Evolutionary conservation across 148 eudicot genomes (phyloP), one percentile per base, ranked within the genome.

Genomic region (Salicornia ramosissima): DNA sequence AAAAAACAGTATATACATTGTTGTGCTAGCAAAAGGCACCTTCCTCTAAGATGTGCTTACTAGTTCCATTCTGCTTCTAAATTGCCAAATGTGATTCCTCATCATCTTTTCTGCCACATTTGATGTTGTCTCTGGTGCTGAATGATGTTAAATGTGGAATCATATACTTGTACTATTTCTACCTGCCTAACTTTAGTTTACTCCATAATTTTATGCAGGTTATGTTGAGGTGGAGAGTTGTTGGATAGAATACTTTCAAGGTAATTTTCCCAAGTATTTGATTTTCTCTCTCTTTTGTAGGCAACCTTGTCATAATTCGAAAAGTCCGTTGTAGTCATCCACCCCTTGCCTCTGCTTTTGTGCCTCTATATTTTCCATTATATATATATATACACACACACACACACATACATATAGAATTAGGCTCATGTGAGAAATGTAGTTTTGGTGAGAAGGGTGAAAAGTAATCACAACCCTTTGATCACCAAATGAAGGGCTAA

Each of bases 181-280:
- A 55, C n/a, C 22, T 56, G 28, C 39, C 64, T 18, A 65, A 34
- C 2, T 47, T 78, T 28, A 42, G 9, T 25, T 60, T 46, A 5
- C 43, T 49, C 21, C 69, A 53, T n/a, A n/a, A n/a, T 46, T 34
- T 67, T 60, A 67, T 65, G n/a, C 75, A 94, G 99, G 87, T 83
- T 94, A 83, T 94, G 99, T 79, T 88, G 87, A 89, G 99, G 99
- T 67, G 99, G 99, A 55, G 97, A 94, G 80, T 86, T 94, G 70
- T 64, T 94, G 66, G 99, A 94, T 77, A 87, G 88, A 77, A 94
- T 94, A 72, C 85, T 94, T 56, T 86, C 97, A 64, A 90, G 97
- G 99, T 94, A 80, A 56, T 29, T 63, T 49, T 71, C 10, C 5
- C 9, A 16, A 40, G 25, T 59, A 12, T 30, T 64, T 29, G 6